Evolutionary conservation across 2,329 filamentous ascomycete genomes (phyloP), one percentile per base, ranked within the genome.

Genomic region (Pseudonectria foliicola): DNA sequence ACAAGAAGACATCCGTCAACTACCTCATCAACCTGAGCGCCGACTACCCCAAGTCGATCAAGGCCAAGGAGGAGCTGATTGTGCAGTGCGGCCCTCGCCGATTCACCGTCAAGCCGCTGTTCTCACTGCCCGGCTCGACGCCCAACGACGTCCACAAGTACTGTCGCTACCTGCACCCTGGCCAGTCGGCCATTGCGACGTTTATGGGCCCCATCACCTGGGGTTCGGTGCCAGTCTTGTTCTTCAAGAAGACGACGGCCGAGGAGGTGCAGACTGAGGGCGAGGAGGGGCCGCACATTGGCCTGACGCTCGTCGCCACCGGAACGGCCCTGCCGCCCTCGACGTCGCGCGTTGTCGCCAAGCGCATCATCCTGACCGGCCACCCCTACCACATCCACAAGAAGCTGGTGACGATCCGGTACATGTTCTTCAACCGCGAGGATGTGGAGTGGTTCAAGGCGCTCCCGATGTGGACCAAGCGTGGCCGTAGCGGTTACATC

Each of bases 331-430:
- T 95, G 12, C 80, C 88, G 0, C 85, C 88, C 3, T 82, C 57
- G 60, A 89, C 62, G 56, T 78, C 57, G 53, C 82, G 92, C 26
- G 82, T 98, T 37, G 79, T 98, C 40, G 89, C 90, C 52, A 98
- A 98, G 67, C 82, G 92, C 34, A 80, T 94, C 49, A 85, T 96
- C 45, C 73, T 98, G 38, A 95, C 92, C 0, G 93, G 92, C 12
- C 90, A 98, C 57, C 92, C 93, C 0, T 95, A 87, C 73, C 95
- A 98, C 68, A 98, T 98, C 60, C 87, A 98, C 77, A 95, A 95
- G 75, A 88, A 84, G 63, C 72, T 98, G 15, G 92, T 98, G 40
- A 98, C 93, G 1, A 82, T 98, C 30, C 82, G 92, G 21, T 98
- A 98, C 74, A 98, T 98, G 93, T 98, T 98, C 74, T 98, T 98